Conservation (phyloP, 305 asterid genomes). For the Withania somnifera region DNA sequence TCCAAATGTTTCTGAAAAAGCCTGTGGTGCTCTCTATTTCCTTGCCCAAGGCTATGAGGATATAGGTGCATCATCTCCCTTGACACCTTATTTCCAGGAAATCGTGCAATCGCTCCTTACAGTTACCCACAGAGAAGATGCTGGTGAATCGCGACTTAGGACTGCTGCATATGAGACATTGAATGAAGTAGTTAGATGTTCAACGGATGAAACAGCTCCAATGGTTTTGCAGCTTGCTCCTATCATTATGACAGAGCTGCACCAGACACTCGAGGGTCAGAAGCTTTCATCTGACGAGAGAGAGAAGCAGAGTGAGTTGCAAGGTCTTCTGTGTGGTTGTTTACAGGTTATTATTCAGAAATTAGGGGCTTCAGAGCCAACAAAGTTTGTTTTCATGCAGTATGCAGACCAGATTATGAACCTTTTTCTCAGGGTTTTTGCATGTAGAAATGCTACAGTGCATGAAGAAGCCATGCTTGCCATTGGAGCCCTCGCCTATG, state of each 20-base stretch:
- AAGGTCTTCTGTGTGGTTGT: slow-evolving; percentile 92
- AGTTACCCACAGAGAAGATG: slow-evolving; percentile 83
- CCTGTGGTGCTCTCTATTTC: slow-evolving; percentile 91
- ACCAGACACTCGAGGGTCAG: slow-evolving; percentile 67
- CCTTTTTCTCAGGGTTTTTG: slow-evolving; percentile 72
- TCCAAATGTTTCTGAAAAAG: slow-evolving; percentile 89
- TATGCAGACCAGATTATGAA: slow-evolving; percentile 83
- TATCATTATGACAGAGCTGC: slow-evolving; percentile 80
- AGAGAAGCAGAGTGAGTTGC: slow-evolving; percentile 80
- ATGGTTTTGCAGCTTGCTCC: slow-evolving; percentile 72
- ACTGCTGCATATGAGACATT: slow-evolving; percentile 90
- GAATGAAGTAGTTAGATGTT: slow-evolving; percentile 89
- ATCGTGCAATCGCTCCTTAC: slow-evolving; percentile 68
- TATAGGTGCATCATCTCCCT: slow-evolving; percentile 51
- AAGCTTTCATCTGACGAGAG: slow-evolving; percentile 77
- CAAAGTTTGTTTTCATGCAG: slow-evolving; percentile 62
- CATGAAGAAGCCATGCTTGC: slow-evolving; percentile 99
- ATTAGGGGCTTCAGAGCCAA: slow-evolving; percentile 53
- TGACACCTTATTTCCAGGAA: slow-evolving; percentile 80
- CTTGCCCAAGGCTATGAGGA: slow-evolving; percentile 89
- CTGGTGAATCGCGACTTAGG: slow-evolving; percentile 72
- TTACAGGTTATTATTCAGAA: slow-evolving; percentile 88
- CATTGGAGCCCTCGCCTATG: slow-evolving; percentile 89
- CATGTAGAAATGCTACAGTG: slow-evolving; percentile 83
- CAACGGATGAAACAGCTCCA: slow-evolving; percentile 74